Evolutionary conservation across 2,329 filamentous ascomycete species (phyloP).

Genomic region (Zymoseptoria ardabiliae): DNA sequence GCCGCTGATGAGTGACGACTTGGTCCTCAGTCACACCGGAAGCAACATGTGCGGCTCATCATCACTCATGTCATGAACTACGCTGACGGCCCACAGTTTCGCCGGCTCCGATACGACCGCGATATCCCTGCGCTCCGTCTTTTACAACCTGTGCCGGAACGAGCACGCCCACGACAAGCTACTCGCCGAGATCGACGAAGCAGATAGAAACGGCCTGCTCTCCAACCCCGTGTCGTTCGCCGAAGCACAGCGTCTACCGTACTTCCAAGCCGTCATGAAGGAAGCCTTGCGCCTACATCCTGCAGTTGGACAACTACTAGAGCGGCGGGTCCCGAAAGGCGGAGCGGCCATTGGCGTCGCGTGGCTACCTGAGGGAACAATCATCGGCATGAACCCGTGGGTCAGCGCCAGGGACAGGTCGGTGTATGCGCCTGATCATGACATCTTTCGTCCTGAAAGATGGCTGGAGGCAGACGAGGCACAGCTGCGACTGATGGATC

Average conservation of each 20-base stretch:
- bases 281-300: conserved; percentile 41
- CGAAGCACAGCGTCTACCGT: conserved; percentile 33
- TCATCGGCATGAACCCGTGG: conserved; percentile 30
- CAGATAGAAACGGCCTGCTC: conserved; percentile 19
- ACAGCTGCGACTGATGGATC: conserved; percentile 45
- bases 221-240: conserved; percentile 24
- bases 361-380: conserved; percentile 26
- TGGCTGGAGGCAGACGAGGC: conserved; percentile 26
- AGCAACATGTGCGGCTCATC: conserved; percentile 35
- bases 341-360: conserved; percentile 32
- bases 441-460: conserved; percentile 30
- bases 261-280: conserved; percentile 39
- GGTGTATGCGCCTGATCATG: conserved; percentile 27
- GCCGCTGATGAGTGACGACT: conserved; percentile 16
- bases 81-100: conserved; percentile 29
- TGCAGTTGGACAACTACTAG: conserved; percentile 34
- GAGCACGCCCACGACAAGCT: conserved; percentile 25
- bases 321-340: conserved; percentile 33
- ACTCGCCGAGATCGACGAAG: conserved; percentile 30
- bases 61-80: conserved; percentile 20
- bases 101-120: conserved; percentile 33
- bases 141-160: conserved; percentile 34
- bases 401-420: conserved; percentile 26
- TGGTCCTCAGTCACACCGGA: conserved; percentile 14
- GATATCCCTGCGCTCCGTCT: conserved; percentile 21